Base-by-base conservation (phyloP, 257 asterid species). In the Voacanga thouarsii region DNA sequence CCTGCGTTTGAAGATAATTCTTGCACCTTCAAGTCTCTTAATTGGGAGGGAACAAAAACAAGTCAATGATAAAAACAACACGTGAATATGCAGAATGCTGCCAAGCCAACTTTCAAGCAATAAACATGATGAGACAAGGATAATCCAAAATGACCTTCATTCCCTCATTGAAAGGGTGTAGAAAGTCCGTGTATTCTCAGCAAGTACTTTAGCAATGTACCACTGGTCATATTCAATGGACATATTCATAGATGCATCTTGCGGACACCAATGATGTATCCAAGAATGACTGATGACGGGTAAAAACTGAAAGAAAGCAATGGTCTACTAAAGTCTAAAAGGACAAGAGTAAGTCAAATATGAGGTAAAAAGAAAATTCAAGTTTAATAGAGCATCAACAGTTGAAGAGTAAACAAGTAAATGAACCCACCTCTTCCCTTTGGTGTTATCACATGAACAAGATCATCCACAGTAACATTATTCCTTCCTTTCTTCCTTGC, bases 401-500 rank as follows among this genome's bases (percentile, higher is more conserved):
- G 7, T 18, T 45, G 7, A 71, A 9, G 66, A 82, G 76, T 59
- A 66, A 26, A 72, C 63, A 66, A 65, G 65, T 24, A 51, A 47
- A n/a, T 33, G 41, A 49, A 77, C 82, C 72, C 18, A 90, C 97
- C 90, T 90, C 93, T 88, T 83, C 97, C 96, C 78, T 85, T 89
- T 10, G 96, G 97, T 44, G 97, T 89, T 65, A 92, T 90, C 80
- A 84, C 87, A 47, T 82, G 88, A 79, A 92, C 85, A 75, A 92
- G 97, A 71, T 90, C 96, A 49, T 90, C 94, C 77, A 92, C 83
- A n/a, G 92, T 88, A 68, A 87, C 91, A 70, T 85, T 88, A 82
- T 89, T 87, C 86, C 94, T 87, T 84, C 96, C 96, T 81, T 87
- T 90, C 88, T 92, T 88, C 91, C 85, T 85, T 50, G 90, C 85